These are phyloP conservation scores for Orbilia oligospora DNA, from an alignment of 2,329 filamentous ascomycete species.

Conservation along the genomic window DNA sequence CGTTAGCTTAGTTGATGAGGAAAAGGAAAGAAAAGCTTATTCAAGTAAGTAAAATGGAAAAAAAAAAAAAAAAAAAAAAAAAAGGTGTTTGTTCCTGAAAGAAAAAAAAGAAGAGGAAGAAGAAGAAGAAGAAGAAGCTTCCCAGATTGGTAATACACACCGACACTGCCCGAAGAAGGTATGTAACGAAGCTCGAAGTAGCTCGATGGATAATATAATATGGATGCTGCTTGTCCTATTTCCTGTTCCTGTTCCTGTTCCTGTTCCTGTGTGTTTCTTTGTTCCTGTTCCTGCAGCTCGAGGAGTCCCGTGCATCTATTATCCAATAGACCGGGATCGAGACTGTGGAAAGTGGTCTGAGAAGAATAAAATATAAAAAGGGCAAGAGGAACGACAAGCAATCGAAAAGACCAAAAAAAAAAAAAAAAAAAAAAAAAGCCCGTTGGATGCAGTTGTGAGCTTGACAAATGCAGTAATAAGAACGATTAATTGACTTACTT, in stretches of 20 bases:
- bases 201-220: neutral
- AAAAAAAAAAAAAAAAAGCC: slow-evolving; percentile 36
- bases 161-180: neutral
- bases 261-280: too few species aligned
- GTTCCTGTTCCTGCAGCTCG: slow-evolving; percentile 44
- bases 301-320: slow-evolving; percentile 30
- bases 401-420: neutral
- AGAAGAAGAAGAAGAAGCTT: slow-evolving; percentile 33
- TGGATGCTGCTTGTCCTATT: slow-evolving; percentile 8
- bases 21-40: neutral
- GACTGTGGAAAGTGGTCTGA: slow-evolving; percentile 2
- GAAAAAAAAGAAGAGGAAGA: slow-evolving; percentile 2
- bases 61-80: slow-evolving; percentile 17
- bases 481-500: slow-evolving; percentile 5
- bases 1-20: neutral
- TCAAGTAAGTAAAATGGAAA: slow-evolving; percentile 2
- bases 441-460: slow-evolving; percentile 16
- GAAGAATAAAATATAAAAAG: slow-evolving; percentile 29
- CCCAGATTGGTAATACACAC: slow-evolving; percentile 8
- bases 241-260: slow-evolving; percentile 11
- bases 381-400: slow-evolving; percentile 13
- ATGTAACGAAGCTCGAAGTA: neutral
- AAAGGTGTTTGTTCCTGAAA: slow-evolving; percentile 9
- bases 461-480: slow-evolving; percentile 28
- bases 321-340: neutral